phyloP scores from a whole-genome alignment of 371 early-diverging fungal genomes.

The Conidiobolus incongruus region DNA sequence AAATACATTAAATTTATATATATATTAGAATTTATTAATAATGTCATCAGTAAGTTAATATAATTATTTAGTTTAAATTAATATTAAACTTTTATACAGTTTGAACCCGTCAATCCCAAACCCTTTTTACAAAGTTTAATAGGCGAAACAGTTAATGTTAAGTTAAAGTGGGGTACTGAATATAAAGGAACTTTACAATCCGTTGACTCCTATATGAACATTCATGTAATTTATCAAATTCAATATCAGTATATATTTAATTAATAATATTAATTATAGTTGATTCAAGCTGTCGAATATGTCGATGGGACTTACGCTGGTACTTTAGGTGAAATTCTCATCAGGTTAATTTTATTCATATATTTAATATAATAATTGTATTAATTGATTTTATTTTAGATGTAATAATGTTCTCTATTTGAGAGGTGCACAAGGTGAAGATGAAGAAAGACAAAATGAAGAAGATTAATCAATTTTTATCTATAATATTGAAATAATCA shows the following conservation, averaged over 20 bases:
- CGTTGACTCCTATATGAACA: constrained; percentile 93
- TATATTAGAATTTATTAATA: too few relatives aligned
- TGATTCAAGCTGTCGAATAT: constrained; percentile 83
- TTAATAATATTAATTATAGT: constrained; percentile 18
- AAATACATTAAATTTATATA: too few relatives aligned
- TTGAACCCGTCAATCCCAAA: constrained; percentile 88
- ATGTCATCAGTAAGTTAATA: too few relatives aligned
- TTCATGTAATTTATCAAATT: constrained; percentile 36
- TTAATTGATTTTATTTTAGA: too few relatives aligned
- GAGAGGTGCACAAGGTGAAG: constrained; percentile 44
- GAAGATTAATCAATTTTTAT: too few relatives aligned
- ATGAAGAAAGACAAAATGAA: too few relatives aligned
- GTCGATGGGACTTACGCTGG: constrained; percentile 77
- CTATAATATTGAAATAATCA: too few relatives aligned
- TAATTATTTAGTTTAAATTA: too few relatives aligned
- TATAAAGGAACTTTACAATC: constrained; percentile 85
- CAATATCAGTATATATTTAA: not conserved
- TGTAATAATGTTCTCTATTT: constrained; percentile 79
- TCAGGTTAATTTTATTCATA: constrained; percentile 26
- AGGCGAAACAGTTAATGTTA: constrained; percentile 76
- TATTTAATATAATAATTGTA: too few relatives aligned
- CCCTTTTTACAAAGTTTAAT: constrained; percentile 84
- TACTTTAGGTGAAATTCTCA: constrained; percentile 78
- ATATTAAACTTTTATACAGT: too few relatives aligned
- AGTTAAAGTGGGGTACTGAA: constrained; percentile 95